Evolutionary conservation across 1,284 basidiomycete species (phyloP).

Genomic region (Trichosporon sp.): DNA sequence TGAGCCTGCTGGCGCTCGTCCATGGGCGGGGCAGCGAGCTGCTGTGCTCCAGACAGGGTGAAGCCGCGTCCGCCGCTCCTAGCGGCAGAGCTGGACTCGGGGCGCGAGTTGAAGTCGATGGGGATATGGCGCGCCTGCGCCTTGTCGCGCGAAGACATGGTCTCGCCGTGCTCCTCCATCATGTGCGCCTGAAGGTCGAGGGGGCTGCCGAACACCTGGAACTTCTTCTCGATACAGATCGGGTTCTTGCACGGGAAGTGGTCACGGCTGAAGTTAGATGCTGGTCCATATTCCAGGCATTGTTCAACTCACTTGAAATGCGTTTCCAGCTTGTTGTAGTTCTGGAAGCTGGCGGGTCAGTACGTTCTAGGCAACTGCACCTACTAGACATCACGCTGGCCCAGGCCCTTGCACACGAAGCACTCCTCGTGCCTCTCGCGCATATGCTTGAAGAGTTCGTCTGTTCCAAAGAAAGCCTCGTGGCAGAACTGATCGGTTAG

Average conservation of each 20-base stretch:
- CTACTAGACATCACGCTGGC: conserved; percentile 77
- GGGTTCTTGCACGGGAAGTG: conserved; percentile 76
- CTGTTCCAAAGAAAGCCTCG: conserved; percentile 82
- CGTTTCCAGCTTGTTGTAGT: conserved; percentile 66
- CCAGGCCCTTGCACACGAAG: conserved; percentile 82
- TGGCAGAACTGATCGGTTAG: conserved; percentile 68
- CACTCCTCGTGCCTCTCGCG: conserved; percentile 93
- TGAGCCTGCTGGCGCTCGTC: conserved; percentile 42
- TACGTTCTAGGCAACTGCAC: conserved; percentile 40
- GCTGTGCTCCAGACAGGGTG: conserved; percentile 35
- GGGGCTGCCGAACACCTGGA: conserved; percentile 84
- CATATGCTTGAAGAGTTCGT: conserved; percentile 93
- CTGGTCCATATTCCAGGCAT: background rate
- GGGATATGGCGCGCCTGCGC: conserved; percentile 73
- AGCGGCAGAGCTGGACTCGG: conserved; percentile 36
- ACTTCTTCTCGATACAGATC: conserved; percentile 78
- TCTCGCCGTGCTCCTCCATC: conserved; percentile 56
- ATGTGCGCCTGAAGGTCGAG: conserved; percentile 91
- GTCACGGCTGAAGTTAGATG: conserved; percentile 37
- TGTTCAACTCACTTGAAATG: conserved; percentile 41
- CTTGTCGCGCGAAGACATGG: conserved; percentile 72
- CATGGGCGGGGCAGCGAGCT: conserved; percentile 36
- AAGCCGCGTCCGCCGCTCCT: conserved; percentile 31
- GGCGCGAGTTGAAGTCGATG: conserved; percentile 59
- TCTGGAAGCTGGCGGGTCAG: conserved; percentile 60